Conservation (phyloP, 805 yeast species). For the Zygosaccharomyces gambellarensis region DNA sequence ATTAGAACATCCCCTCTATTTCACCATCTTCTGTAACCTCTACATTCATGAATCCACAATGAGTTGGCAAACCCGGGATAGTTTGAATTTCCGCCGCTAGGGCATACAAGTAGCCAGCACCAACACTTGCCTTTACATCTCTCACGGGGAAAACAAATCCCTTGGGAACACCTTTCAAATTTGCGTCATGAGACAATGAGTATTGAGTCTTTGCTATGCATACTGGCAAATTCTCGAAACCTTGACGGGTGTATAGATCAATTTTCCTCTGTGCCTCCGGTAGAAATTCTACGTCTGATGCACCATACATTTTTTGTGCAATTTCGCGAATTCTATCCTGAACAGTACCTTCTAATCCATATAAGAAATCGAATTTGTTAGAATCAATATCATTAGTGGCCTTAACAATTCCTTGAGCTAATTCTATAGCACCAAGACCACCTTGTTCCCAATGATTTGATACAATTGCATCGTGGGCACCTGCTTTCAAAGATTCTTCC, state of each 20-base stretch:
- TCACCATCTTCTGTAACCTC: conserved; percentile 77
- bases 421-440: conserved; percentile 71
- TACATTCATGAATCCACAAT: conserved; percentile 81
- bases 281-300: conserved; percentile 61
- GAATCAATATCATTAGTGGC: conserved; percentile 48
- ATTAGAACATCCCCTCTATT: conserved; percentile 70
- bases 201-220: conserved; percentile 86
- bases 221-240: conserved; percentile 71
- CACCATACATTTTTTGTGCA: conserved; percentile 76
- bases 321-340: conserved; percentile 64
- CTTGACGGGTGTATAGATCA: conserved; percentile 63
- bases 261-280: conserved; percentile 68
- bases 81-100: conserved; percentile 84
- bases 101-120: conserved; percentile 83
- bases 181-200: conserved; percentile 78
- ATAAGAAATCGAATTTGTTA: conserved; percentile 48
- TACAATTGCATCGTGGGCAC: conserved; percentile 73
- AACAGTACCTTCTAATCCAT: conserved; percentile 54
- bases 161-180: conserved; percentile 76
- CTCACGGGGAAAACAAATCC: conserved; percentile 77
- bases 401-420: conserved; percentile 65
- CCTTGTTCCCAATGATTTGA: conserved; percentile 87
- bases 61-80: conserved; percentile 81
- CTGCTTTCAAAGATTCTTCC: conserved; percentile 66
- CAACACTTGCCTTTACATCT: conserved; percentile 71